phyloP scores from a whole-genome alignment of 2,329 filamentous ascomycete genomes.

The Blastomyces gilchristii region DNA sequence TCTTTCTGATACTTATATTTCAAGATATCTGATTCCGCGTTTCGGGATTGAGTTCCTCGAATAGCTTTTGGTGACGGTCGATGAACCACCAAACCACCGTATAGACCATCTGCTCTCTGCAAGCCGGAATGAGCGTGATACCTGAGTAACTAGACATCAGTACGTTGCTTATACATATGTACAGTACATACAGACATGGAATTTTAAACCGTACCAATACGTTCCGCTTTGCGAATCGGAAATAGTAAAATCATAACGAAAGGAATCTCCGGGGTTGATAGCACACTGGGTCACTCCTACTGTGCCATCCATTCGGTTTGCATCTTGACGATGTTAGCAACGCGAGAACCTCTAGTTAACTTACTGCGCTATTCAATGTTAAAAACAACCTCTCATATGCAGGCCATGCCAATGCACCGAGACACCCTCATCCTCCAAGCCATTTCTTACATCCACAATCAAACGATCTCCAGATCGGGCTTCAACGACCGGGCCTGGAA shows the following conservation, averaged over 20 bases:
- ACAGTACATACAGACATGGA: not conserved
- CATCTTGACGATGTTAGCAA: slow-evolving; percentile 10
- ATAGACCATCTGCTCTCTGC: slow-evolving; percentile 39
- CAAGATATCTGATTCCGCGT: slow-evolving; percentile 12
- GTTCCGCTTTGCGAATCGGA: slow-evolving; percentile 33
- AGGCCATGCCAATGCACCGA: slow-evolving; percentile 42
- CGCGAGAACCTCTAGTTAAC: not conserved
- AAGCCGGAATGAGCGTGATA: slow-evolving; percentile 38
- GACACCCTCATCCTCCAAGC: slow-evolving; percentile 29
- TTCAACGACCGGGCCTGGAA: slow-evolving; percentile 43
- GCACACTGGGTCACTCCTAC: slow-evolving; percentile 55
- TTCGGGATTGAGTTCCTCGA: slow-evolving; percentile 14
- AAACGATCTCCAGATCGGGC: slow-evolving; percentile 39
- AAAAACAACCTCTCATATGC: slow-evolving; percentile 30
- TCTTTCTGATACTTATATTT: slow-evolving; percentile 31
- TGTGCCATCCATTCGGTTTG: slow-evolving; percentile 33
- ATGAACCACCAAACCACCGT: slow-evolving; percentile 41
- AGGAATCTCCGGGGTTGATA: slow-evolving; percentile 49
- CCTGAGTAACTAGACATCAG: slow-evolving; percentile 6
- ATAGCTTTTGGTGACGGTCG: slow-evolving; percentile 21
- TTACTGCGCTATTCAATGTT: not conserved
- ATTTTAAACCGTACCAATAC: slow-evolving; percentile 34
- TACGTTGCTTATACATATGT: not conserved
- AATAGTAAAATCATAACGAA: slow-evolving; percentile 35
- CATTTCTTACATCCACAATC: slow-evolving; percentile 36